Conservation (phyloP, 176 grass and related monocot genomes). For the Areca catechu region DNA sequence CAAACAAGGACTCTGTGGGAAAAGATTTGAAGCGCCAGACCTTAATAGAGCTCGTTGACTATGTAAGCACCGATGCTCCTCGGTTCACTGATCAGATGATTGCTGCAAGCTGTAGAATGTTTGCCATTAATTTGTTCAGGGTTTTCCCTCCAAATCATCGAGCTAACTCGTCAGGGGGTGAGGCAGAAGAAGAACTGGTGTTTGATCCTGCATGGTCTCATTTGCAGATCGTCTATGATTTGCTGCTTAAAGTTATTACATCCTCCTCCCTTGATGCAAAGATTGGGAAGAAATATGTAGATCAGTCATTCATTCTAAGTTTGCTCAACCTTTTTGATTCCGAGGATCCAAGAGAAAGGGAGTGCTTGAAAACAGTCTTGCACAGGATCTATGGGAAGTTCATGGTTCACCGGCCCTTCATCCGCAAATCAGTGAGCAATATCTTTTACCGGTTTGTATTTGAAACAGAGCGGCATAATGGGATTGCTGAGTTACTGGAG, state of each 20-base stretch:
- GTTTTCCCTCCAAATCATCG: conserved; percentile 77
- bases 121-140: conserved; percentile 76
- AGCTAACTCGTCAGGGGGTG: conserved; percentile 15
- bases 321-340: conserved; percentile 91
- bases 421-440: conserved; percentile 79
- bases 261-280: conserved; percentile 76
- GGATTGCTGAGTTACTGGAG: conserved; percentile 76
- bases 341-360: conserved; percentile 86
- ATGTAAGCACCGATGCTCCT: conserved; percentile 40
- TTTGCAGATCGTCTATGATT: conserved; percentile 81
- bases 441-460: conserved; percentile 77
- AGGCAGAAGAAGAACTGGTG: conserved; percentile 80
- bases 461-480: conserved; percentile 71
- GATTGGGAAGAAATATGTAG: conserved; percentile 77
- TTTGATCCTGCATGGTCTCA: conserved; percentile 95
- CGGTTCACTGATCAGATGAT: conserved; percentile 82
- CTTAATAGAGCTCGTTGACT: conserved; percentile 66
- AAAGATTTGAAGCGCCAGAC: conserved; percentile 84
- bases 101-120: conserved; percentile 58
- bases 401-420: conserved; percentile 75
- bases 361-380: conserved; percentile 71
- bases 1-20: conserved; percentile 66
- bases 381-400: conserved; percentile 81
- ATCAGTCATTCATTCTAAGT: conserved; percentile 61
- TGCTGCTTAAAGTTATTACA: conserved; percentile 77